Evolutionary conservation across 106 monocot genomes (phyloP), one percentile per base, ranked within the genome.

Genomic region (Phalaenopsis aphrodite): DNA sequence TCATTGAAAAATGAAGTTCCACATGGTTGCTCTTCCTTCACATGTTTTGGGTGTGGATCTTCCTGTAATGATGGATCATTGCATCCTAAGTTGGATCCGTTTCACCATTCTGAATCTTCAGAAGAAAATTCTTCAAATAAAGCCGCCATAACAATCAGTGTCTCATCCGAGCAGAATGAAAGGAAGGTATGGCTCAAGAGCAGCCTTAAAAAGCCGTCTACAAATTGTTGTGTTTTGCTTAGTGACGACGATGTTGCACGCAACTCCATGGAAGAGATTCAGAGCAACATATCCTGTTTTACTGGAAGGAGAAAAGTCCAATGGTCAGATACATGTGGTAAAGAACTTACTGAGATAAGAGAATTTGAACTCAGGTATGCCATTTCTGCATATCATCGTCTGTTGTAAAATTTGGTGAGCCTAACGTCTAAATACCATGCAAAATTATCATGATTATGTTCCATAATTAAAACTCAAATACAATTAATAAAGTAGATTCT

Each of bases 281-380:
- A 77, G 39, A 76, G 48, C 18, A 41, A 24, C 56, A 42, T 21
- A 8, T 64, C 80, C 38, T 15, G 68, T 78, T 74, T 76, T 82
- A 55, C 79, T 52, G 78, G 38, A 69, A 85, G 68, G 30, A 86
- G 88, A 82, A 93, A 83, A 80, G 82, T 93, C 2, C 96, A 94
- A 42, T 97, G 96, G 96, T 88, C 88, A 8, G 96, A 97, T 90
- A 73, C 88, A 52, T 92, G 87, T 85, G 96, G 94, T n/a, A 87
- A 77, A 58, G 94, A 94, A 30, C 96, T 97, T 47, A 87, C 79
- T 39, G 90, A 97, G 82, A 88, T 97, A 71, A 91, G 87, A 78
- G 96, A 97, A 83, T 94, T 97, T 73, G 94, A 97, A 80, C 81
- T 83, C 56, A 93, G 96, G 96, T 96, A 89, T 68, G 24, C 2